Evolutionary conservation across 495 filamentous ascomycete genomes (phyloP), one percentile per base, ranked within the genome.

Genomic region (Xylaria castorea): DNA sequence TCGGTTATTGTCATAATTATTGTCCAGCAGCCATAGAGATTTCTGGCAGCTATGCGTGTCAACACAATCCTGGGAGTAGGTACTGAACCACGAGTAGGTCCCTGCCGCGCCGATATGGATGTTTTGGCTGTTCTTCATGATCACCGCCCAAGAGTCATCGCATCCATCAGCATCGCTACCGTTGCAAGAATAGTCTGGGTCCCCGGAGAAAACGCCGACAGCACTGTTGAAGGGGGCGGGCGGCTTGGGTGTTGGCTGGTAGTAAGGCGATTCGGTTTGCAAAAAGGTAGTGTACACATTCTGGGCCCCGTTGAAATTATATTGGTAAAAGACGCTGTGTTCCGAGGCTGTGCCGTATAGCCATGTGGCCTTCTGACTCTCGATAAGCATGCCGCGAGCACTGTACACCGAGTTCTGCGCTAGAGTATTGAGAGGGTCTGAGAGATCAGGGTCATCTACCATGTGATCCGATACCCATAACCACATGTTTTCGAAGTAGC

Each of bases 231-330:
- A 69, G 5, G 90, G 88, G 5, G 79, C 78, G 25, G 89, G 80
- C 0, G 91, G 82, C 65, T 83, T 83, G 0, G 92, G 91, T 79
- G 92, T 92, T 50, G 86, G 82, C 80, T 92, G 91, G 80, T 87
- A 92, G 82, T 94, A 93, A 9, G 91, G 89, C 0, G 90, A 91
- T 75, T 93, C 91, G n/a, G 90, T 86, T 75, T 93, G 91, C 69
- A 93, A 89, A 42, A 89, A 79, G 8, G 85, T 88, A 79, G 89
- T 87, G 78, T 88, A 92, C 61, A 92, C 81, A 73, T 92, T 87
- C 74, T 85, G 77, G 14, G 91, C 90, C 58, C 85, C 86, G 70
- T 84, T 78, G 55, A 93, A 79, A 71, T 93, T 84, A 77, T 91
- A 93, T 77, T 92, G 91, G 85, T 93, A 93, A 8, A 92, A 78